Conservation (phyloP, 2,329 filamentous ascomycete species). For the Coniochaeta ligniaria region DNA sequence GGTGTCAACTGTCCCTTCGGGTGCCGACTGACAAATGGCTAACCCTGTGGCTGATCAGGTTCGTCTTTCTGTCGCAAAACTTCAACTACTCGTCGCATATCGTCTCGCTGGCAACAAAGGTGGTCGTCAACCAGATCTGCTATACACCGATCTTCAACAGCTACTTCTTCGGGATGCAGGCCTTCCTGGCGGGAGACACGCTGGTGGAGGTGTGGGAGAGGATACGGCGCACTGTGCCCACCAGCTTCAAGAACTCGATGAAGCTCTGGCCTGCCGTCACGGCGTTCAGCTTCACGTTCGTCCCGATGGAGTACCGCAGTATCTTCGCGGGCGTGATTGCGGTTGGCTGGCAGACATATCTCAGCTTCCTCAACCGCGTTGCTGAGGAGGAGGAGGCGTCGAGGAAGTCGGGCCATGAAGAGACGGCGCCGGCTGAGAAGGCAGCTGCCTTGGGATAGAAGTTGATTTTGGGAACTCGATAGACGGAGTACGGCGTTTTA, state of each 20-base stretch:
- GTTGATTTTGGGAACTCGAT: background rate
- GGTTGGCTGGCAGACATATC: slow-evolving; percentile 88
- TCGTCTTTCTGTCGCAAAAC: slow-evolving; percentile 68
- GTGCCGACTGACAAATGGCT: background rate
- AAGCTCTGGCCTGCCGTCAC: slow-evolving; percentile 88
- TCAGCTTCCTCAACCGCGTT: slow-evolving; percentile 70
- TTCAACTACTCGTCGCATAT: slow-evolving; percentile 78
- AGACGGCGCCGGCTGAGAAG: background rate
- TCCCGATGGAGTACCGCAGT: slow-evolving; percentile 71
- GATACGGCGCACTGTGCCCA: slow-evolving; percentile 68
- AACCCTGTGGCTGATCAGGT: slow-evolving; percentile 40
- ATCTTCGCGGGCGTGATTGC: slow-evolving; percentile 75
- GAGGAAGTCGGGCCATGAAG: background rate
- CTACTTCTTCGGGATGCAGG: slow-evolving; percentile 78
- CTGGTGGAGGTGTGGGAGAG: slow-evolving; percentile 59
- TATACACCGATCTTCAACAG: slow-evolving; percentile 81
- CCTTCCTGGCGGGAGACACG: slow-evolving; percentile 62
- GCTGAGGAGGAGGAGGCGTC: slow-evolving; percentile 53
- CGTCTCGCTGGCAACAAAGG: slow-evolving; percentile 68
- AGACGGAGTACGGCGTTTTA: background rate
- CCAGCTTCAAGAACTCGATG: slow-evolving; percentile 68
- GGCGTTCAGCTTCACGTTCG: slow-evolving; percentile 79
- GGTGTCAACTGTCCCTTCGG: slow-evolving; percentile 12
- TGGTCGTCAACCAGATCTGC: slow-evolving; percentile 68
- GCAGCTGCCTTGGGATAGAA: background rate